Evolutionary conservation across 1,139 yeast species (phyloP), one percentile per base, ranked within the genome.

Genomic region (Saccharomyces hybrid): DNA sequence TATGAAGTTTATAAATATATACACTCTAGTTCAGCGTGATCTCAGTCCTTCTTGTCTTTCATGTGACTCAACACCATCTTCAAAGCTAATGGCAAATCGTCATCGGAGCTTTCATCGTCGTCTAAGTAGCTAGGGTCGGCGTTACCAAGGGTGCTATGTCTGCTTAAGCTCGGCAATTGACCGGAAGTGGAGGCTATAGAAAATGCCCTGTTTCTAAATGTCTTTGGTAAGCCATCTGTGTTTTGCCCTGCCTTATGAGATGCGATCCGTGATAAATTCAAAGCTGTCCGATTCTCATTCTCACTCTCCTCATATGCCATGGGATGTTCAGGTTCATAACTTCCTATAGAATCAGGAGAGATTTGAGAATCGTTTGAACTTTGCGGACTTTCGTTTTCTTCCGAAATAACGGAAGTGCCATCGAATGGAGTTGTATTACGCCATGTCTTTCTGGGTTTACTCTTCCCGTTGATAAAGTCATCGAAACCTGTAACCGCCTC

Each of bases 41-140:
- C 20, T 25, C 31, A 26, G 28, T 38, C 44, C 20, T 49, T 42
- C 25, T 51, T 46, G 14, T 54, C 53, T 27, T 51, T 56, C 56
- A 59, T 67, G 27, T 60, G 65, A 51, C 68, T 66, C 4, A 71
- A 63, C 14, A 73, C 69, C 55, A 65, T 69, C 62, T 70, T 71
- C 50, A 73, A 56, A 2, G 73, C 72, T 23, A 71, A 53, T 2
- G 76, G 76, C 16, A 73, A 53, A 16, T 71, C 73, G 6, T 66
- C 69, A 41, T 66, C 70, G 14, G 87, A 83, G 8, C 80, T 78
- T 38, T 56, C 57, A 5, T 55, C 59, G 31, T 57, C 59, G 31
- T 57, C 57, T n/a, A 41, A 56, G 31, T 42, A 53, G 5, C 51
- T 54, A 13, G 59, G 49, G 31, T 64, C 64, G 0, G 63, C 59